phyloP scores from a whole-genome alignment of 441 rosid species.

The Iberis amara region DNA sequence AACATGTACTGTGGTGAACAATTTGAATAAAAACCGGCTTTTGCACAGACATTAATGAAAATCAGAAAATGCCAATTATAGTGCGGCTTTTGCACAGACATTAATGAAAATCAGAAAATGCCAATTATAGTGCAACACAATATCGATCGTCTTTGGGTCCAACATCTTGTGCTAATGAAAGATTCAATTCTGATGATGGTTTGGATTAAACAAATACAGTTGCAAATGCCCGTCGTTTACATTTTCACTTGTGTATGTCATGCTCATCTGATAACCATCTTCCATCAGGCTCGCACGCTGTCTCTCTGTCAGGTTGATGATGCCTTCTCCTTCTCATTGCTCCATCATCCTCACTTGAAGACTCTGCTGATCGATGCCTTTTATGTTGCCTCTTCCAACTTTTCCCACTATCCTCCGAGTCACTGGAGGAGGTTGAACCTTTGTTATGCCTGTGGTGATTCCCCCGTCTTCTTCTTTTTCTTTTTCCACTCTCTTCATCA shows the following conservation, averaged over 20 bases:
- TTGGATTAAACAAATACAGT: neutral
- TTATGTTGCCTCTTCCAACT: constrained; percentile 30
- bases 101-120: neutral
- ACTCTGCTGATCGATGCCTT: constrained; percentile 35
- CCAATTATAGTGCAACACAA: constrained; percentile 13
- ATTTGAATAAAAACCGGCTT: neutral
- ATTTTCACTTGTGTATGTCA: constrained; percentile 13
- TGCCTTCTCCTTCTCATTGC: constrained; percentile 33
- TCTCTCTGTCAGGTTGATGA: constrained; percentile 17
- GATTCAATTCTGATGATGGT: neutral
- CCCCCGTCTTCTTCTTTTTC: constrained; percentile 31
- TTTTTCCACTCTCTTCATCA: constrained; percentile 25
- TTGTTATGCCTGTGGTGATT: constrained; percentile 36
- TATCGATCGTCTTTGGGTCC: neutral
- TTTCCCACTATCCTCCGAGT: constrained; percentile 35
- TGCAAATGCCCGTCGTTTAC: neutral
- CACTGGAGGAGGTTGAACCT: constrained; percentile 31
- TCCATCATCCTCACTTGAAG: constrained; percentile 48
- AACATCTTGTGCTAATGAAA: neutral
- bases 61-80: neutral
- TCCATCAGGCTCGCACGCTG: constrained; percentile 24
- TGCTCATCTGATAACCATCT: constrained; percentile 19
- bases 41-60: neutral
- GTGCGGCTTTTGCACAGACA: neutral
- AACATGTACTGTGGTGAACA: no score